phyloP scores from a whole-genome alignment of 805 yeast species.

The Saccharomycopsis fermentans region DNA sequence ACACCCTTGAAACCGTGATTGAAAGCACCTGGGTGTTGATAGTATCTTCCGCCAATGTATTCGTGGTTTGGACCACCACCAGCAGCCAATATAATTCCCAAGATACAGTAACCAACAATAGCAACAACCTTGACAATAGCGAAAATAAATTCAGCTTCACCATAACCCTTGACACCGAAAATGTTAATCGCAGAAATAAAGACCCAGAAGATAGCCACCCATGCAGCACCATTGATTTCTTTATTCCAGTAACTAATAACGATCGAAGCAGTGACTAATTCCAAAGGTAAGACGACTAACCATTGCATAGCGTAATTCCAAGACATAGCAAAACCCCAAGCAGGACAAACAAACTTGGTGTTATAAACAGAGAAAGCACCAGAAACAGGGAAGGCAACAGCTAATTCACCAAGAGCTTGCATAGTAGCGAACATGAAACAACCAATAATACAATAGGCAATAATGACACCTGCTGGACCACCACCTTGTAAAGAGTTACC shows the following conservation, averaged over 20 bases:
- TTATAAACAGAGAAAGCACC: constrained; percentile 44
- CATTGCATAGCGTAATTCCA: constrained; percentile 46
- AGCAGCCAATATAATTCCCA: constrained; percentile 39
- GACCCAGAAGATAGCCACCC: constrained; percentile 49
- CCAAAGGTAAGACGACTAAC: constrained; percentile 48
- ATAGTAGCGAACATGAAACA: constrained; percentile 48
- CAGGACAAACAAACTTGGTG: constrained; percentile 44
- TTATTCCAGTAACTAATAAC: constrained; percentile 48
- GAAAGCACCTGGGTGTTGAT: constrained; percentile 35
- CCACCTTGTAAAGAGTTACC: constrained; percentile 49
- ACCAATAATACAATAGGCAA: constrained; percentile 46
- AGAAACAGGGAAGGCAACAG: constrained; percentile 43
- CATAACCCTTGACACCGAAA: constrained; percentile 47
- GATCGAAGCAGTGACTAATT: constrained; percentile 50
- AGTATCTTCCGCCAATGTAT: constrained; percentile 36
- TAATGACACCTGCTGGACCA: constrained; percentile 56
- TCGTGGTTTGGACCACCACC: constrained; percentile 40
- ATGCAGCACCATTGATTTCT: constrained; percentile 43
- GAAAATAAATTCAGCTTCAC: constrained; percentile 43
- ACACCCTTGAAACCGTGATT: constrained; percentile 45
- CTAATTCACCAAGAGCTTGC: constrained; percentile 45
- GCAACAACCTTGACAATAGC: constrained; percentile 40
- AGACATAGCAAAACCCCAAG: constrained; percentile 45
- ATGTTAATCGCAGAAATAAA: constrained; percentile 39
- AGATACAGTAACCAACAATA: constrained; percentile 42